These are phyloP conservation scores for Hyphodiscus sp. DNA, from an alignment of 2,329 filamentous ascomycete species.

Conservation along the genomic window DNA sequence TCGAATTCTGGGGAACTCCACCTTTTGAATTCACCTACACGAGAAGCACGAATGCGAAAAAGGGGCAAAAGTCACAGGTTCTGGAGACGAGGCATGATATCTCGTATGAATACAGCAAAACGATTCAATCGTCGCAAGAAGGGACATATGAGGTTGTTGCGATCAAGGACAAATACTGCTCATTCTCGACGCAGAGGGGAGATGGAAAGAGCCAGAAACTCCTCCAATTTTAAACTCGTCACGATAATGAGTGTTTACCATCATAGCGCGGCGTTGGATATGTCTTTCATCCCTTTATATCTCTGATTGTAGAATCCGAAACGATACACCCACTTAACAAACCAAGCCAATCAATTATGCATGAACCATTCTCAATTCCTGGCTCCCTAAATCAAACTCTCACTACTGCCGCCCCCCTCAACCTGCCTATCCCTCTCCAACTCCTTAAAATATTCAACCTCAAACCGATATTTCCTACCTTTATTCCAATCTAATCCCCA, in stretches of 20 bases:
- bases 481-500: constrained; percentile 26
- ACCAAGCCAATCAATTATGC: too few species aligned
- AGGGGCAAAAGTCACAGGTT: constrained; percentile 70
- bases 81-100: constrained; percentile 88
- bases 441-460: constrained; percentile 21
- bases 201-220: constrained; percentile 39
- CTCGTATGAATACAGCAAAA: constrained; percentile 74
- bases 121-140: constrained; percentile 80
- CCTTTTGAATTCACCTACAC: constrained; percentile 99
- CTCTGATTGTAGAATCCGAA: constrained; percentile 1
- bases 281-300: constrained; percentile 2
- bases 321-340: neutral
- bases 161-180: constrained; percentile 89
- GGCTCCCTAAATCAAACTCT: neutral
- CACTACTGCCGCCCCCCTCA: neutral
- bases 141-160: constrained; percentile 96
- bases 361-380: too few species aligned
- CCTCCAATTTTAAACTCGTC: constrained; percentile 19
- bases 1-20: constrained; percentile 91
- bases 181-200: constrained; percentile 68
- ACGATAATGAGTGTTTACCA: constrained; percentile 14
- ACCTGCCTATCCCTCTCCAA: constrained; percentile 16
- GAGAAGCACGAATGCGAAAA: constrained; percentile 74
- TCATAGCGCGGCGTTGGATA: constrained; percentile 31
- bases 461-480: constrained; percentile 21